Percentiles rank a stretch among this genome's conserved stretches.
Evolutionary conservation across 129 eudicot genomes (phyloP).

Genomic region (Pseudognaphalium luteoalbum): DNA sequence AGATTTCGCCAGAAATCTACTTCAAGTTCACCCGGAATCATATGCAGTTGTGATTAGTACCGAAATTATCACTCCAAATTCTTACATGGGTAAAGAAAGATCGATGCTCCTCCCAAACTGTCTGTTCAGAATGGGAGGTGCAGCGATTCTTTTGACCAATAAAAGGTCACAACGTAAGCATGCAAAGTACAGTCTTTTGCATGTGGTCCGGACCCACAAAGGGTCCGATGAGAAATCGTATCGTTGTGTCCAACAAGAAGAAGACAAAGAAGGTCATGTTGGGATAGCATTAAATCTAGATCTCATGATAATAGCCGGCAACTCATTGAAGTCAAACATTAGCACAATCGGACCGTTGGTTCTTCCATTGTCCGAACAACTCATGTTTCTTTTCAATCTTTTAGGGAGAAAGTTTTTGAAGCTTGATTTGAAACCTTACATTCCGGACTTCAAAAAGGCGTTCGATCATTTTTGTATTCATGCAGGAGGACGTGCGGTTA

Average conservation of each 20-base stretch:
- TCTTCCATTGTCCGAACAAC: conserved; percentile 36
- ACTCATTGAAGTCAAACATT: conserved; percentile 32
- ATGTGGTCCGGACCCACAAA: conserved; percentile 36
- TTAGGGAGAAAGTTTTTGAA: conserved; percentile 28
- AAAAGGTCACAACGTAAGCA: conserved; percentile 22
- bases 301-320: conserved; percentile 31
- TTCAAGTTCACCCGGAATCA: conserved; percentile 34
- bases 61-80: conserved; percentile 33
- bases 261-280: conserved; percentile 31
- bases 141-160: conserved; percentile 38
- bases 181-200: conserved; percentile 36
- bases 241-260: conserved; percentile 32
- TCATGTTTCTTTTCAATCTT: conserved; percentile 21
- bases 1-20: conserved; percentile 33
- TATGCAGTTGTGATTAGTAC: conserved; percentile 35
- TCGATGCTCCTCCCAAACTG: conserved; percentile 44
- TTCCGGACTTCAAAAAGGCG: conserved; percentile 40
- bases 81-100: conserved; percentile 40
- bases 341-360: conserved; percentile 38
- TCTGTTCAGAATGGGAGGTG: conserved; percentile 42
- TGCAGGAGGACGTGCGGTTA: conserved; percentile 43
- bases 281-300: conserved; percentile 34
- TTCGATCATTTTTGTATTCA: conserved; percentile 45
- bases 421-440: conserved; percentile 31
- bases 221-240: conserved; percentile 34